Evolutionary conservation across 257 asterid species (phyloP), one percentile per base, ranked within the genome.

Genomic region (Solanum medicagineum): DNA sequence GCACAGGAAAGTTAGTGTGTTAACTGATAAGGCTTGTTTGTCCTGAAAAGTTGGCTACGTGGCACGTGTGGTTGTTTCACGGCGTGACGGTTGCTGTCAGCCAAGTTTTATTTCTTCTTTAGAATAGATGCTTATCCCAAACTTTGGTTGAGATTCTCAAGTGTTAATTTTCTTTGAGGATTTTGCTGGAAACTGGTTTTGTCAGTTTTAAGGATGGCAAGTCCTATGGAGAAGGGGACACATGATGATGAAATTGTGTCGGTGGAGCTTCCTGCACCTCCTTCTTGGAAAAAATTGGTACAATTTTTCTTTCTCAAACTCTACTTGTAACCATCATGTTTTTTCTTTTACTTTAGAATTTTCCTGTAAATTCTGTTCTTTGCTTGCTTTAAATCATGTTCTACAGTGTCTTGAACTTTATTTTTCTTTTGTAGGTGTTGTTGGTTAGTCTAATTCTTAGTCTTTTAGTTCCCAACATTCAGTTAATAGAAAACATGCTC

Each of bases 241-340:
- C 80, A 71, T 45, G 10, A 42, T 70, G 90, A 85, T 32, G 93
- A 86, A 7, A 85, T 73, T 54, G 86, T 87, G 62, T 81, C 89
- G 17, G 90, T 87, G 69, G 93, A 89, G 87, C 90, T 90, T 53
- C 85, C 92, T 24, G 93, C 93, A 6, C 93, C 93, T 60, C 85
- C 91, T 75, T 68, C 92, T 45, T 90, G 93, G 93, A 89, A 90
- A 80, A 89, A 89, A 89, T 49, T 90, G 91, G 93, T 89, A 89
- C 36, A 15, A 9, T 2, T 42, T 49, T 75, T 29, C 57, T 44
- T 45, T 44, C 24, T 14, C 26, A 45, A 45, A 6, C 19, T 59
- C 56, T 80, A 22, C 66, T 59, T n/a, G 66, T 59, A n/a, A 29
- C 26, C 65, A 57, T 57, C 70, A 62, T 62, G 40, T 13, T 14